Percentiles rank a stretch among this genome's conserved stretches.
These are phyloP conservation scores for Rhodotorula diobovata DNA, from an alignment of 768 basidiomycete genomes.

Conservation along the genomic window DNA sequence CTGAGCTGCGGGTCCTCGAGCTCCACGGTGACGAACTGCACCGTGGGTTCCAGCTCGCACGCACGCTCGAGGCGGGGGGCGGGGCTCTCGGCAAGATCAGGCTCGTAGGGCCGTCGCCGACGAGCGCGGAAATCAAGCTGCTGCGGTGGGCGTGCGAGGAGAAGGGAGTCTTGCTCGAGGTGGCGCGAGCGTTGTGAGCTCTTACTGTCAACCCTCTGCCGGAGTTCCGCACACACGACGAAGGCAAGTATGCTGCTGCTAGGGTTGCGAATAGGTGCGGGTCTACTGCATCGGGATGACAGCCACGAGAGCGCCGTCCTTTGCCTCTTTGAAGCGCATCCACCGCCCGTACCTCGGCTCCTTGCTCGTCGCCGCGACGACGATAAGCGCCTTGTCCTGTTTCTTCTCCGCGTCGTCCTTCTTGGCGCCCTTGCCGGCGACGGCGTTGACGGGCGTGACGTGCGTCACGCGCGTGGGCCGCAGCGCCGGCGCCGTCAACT, in stretches of 20 bases:
- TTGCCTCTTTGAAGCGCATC: slow-evolving; percentile 64
- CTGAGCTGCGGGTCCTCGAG: not conserved
- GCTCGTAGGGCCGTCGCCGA: slow-evolving; percentile 11
- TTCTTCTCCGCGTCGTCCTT: slow-evolving; percentile 38
- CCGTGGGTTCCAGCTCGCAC: not conserved
- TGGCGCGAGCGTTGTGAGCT: not conserved
- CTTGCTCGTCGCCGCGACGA: slow-evolving; percentile 77
- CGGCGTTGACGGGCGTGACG: slow-evolving; percentile 52
- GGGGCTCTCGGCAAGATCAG: not conserved
- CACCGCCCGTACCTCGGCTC: slow-evolving; percentile 88
- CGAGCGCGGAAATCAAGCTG: slow-evolving; percentile 5
- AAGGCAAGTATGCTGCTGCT: not conserved
- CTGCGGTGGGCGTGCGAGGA: not conserved
- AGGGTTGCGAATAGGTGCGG: not conserved
- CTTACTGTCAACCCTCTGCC: not conserved
- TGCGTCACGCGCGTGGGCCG: slow-evolving; percentile 22
- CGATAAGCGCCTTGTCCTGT: slow-evolving; percentile 45
- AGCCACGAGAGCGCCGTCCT: slow-evolving; percentile 66
- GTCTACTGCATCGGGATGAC: slow-evolving; percentile 32
- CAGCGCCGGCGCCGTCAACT: slow-evolving; percentile 54
- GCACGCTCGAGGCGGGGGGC: not conserved
- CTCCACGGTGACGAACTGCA: slow-evolving; percentile 11
- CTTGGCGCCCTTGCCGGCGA: slow-evolving; percentile 47
- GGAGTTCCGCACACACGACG: not conserved
- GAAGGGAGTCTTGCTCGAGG: not conserved